phyloP scores from a whole-genome alignment of 2,329 filamentous ascomycete genomes.

The Arthrobotrys conoides region DNA sequence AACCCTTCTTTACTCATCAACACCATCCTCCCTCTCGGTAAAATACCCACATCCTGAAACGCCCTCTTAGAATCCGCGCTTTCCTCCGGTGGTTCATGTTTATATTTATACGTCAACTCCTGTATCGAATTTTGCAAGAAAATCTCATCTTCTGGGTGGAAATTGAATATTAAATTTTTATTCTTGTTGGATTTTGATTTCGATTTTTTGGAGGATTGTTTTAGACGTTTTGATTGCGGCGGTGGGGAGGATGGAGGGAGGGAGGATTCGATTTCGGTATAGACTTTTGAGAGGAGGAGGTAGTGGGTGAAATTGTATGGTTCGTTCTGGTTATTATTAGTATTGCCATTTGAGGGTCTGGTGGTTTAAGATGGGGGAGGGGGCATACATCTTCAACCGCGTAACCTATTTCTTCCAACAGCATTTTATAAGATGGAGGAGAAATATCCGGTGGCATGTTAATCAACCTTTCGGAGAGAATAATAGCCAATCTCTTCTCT shows the following conservation, averaged over 20 bases:
- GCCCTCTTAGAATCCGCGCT: conserved; percentile 91
- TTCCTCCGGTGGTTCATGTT: conserved; percentile 81
- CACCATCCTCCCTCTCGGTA: conserved; percentile 71
- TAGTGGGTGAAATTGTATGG: conserved; percentile 95
- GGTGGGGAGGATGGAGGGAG: conserved; percentile 75
- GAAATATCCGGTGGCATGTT: conserved; percentile 96
- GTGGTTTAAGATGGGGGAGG: no score
- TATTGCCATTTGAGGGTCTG: not conserved
- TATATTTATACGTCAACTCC: conserved; percentile 80
- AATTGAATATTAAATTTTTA: conserved; percentile 75
- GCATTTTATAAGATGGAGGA: conserved; percentile 94
- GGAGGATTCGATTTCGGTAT: conserved; percentile 85
- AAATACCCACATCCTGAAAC: conserved; percentile 93
- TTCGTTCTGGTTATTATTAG: conserved; percentile 72
- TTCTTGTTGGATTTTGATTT: not conserved
- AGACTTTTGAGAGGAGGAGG: conserved; percentile 91
- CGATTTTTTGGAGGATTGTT: not conserved
- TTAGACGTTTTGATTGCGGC: conserved; percentile 20
- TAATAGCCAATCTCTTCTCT: conserved; percentile 78
- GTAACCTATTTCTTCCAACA: conserved; percentile 89
- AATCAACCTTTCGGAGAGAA: conserved; percentile 93
- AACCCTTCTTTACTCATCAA: conserved; percentile 44
- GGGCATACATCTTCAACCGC: conserved; percentile 79
- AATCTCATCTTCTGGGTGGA: conserved; percentile 95
- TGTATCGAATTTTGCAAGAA: conserved; percentile 70